These are phyloP conservation scores for Russula griseocarnosa DNA, from an alignment of 768 basidiomycete genomes.

Conservation along the genomic window DNA sequence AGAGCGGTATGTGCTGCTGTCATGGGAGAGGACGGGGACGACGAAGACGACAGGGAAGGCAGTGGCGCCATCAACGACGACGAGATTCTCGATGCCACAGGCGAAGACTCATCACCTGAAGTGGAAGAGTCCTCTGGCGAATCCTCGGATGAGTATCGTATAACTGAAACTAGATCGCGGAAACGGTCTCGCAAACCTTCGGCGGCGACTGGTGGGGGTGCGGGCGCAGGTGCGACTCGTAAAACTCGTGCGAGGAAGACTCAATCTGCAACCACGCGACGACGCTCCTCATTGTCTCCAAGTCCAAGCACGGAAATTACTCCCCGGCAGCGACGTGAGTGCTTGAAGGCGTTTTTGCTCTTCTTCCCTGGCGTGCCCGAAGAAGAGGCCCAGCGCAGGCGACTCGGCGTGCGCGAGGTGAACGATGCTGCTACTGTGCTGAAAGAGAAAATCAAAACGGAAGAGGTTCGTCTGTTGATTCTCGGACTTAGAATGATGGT, in stretches of 20 bases:
- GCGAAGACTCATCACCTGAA: conserved; percentile 35
- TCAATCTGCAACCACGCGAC: neutral
- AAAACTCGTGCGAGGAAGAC: conserved; percentile 16
- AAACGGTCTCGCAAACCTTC: conserved; percentile 19
- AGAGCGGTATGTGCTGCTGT: conserved; percentile 75
- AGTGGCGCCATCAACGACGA: conserved; percentile 31
- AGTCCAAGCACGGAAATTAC: conserved; percentile 37
- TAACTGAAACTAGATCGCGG: conserved; percentile 9
- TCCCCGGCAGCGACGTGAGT: conserved; percentile 49
- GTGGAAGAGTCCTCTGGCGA: conserved; percentile 25
- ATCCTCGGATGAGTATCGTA: conserved; percentile 23
- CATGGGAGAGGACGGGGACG: conserved; percentile 37
- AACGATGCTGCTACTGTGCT: conserved; percentile 55
- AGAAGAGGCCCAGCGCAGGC: conserved; percentile 47
- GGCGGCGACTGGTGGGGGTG: neutral
- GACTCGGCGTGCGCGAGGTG: conserved; percentile 65
- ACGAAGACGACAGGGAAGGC: conserved; percentile 33
- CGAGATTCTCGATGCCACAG: conserved; percentile 29
- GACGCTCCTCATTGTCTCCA: neutral
- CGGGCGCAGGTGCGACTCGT: neutral
- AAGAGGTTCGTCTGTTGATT: conserved; percentile 50
- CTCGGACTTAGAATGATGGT: neutral
- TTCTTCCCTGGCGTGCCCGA: conserved; percentile 62
- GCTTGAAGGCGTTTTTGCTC: conserved; percentile 58
- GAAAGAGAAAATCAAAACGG: conserved; percentile 65